Evolutionary conservation across 2,329 filamentous ascomycete genomes (phyloP).

Genomic region (Pseudogymnoascus sp.): DNA sequence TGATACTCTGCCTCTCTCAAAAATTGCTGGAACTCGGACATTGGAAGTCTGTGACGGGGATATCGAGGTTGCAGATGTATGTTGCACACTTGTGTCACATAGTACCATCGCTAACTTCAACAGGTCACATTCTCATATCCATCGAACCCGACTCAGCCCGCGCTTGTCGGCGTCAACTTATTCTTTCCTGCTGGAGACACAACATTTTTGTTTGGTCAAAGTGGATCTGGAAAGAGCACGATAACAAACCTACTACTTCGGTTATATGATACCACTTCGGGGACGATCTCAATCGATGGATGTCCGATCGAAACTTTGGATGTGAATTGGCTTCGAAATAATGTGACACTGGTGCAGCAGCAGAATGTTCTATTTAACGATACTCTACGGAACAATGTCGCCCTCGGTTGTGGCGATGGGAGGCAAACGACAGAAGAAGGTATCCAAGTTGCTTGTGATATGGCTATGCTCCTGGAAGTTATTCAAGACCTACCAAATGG

Average conservation of each 20-base stretch:
- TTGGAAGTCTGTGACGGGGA: conserved; percentile 50
- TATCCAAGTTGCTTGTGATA: conserved; percentile 53
- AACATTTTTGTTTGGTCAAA: conserved; percentile 75
- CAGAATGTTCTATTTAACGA: conserved; percentile 74
- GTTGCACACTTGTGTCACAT: conserved; percentile 19
- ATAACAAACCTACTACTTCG: conserved; percentile 70
- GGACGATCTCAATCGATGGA: conserved; percentile 62
- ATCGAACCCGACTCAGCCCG: conserved; percentile 50
- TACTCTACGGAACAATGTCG: conserved; percentile 68
- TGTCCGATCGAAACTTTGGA: conserved; percentile 53
- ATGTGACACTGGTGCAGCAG: conserved; percentile 77
- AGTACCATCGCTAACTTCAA: conserved; percentile 15
- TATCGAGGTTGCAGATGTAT: conserved; percentile 61
- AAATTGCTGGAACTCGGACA: conserved; percentile 25
- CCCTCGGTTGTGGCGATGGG: conserved; percentile 53
- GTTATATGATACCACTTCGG: conserved; percentile 61
- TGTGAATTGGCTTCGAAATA: conserved; percentile 63
- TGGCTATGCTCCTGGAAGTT: conserved; percentile 61
- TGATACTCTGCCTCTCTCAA: conserved; percentile 20
- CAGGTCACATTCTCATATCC: conserved; percentile 81
- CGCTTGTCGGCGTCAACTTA: conserved; percentile 55
- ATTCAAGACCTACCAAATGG: conserved; percentile 60
- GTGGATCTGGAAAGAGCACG: conserved; percentile 90
- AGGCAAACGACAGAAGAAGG: conserved; percentile 42
- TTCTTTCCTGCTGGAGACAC: conserved; percentile 64